Conservation (phyloP, 495 filamentous ascomycete genomes). For the Monascus purpureus region DNA sequence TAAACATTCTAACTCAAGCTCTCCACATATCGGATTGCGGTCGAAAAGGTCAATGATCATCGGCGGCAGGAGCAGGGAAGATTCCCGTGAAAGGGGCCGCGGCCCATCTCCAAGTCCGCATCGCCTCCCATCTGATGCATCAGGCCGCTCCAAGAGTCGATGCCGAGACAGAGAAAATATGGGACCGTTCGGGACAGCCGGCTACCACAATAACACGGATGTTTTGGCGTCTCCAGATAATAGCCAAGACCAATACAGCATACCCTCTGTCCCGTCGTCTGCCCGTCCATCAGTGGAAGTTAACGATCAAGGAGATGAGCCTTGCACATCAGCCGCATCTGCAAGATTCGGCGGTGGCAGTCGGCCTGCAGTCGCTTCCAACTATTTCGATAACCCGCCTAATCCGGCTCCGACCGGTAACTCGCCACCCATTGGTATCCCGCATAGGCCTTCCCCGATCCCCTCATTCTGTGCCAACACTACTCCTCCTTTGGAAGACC, state of each 20-base stretch:
- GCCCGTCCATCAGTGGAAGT: slow-evolving; percentile 28
- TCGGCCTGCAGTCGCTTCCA: slow-evolving; percentile 24
- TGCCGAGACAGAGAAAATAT: slow-evolving; percentile 33
- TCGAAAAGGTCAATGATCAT: slow-evolving; percentile 12
- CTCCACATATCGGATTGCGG: slow-evolving; percentile 22
- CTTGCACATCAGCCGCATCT: slow-evolving; percentile 26
- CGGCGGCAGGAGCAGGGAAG: slow-evolving; percentile 24
- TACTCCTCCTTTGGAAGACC: slow-evolving; percentile 38
- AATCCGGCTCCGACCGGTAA: slow-evolving; percentile 17
- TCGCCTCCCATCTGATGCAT: slow-evolving; percentile 29
- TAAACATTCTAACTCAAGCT: slow-evolving; percentile 28
- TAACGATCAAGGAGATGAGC: slow-evolving; percentile 21
- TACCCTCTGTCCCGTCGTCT: slow-evolving; percentile 17
- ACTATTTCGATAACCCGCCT: slow-evolving; percentile 29
- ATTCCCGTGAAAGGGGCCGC: slow-evolving; percentile 25
- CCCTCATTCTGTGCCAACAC: slow-evolving; percentile 41
- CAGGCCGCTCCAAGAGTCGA: slow-evolving; percentile 38
- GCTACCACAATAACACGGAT: slow-evolving; percentile 13
- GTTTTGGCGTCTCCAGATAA: no score
- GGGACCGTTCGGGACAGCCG: slow-evolving; percentile 22
- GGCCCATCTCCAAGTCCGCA: slow-evolving; percentile 27
- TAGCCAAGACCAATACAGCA: slow-evolving; percentile 13
- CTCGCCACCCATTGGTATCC: slow-evolving; percentile 28
- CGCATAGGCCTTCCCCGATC: slow-evolving; percentile 39
- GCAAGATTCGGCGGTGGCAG: slow-evolving; percentile 35